Evolutionary conservation across 805 yeast species (phyloP).

Genomic region (Pichia ethanolica): DNA sequence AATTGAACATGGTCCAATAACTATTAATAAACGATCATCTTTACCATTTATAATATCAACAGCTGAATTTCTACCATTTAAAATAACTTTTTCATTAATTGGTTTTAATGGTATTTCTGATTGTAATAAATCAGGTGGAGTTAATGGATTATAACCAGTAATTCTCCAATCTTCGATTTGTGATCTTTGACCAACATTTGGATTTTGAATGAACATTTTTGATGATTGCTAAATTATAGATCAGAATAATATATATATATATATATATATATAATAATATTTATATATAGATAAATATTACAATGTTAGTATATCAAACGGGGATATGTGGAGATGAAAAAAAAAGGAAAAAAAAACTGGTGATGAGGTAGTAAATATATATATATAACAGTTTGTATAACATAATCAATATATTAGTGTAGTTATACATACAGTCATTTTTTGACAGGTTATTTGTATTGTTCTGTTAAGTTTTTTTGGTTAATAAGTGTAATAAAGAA

Average conservation of each 20-base stretch:
- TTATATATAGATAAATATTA: too few species aligned
- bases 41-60: slow-evolving; percentile 66
- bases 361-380: too few species aligned
- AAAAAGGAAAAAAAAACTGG: too few species aligned
- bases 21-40: slow-evolving; percentile 82
- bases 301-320: too few species aligned
- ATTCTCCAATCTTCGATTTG: slow-evolving; percentile 74
- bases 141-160: slow-evolving; percentile 86
- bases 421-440: too few species aligned
- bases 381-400: too few species aligned
- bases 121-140: slow-evolving; percentile 91
- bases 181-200: slow-evolving; percentile 74
- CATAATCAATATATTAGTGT: too few species aligned
- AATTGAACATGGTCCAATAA: slow-evolving; percentile 95
- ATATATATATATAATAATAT: too few species aligned
- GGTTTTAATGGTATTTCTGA: slow-evolving; percentile 70
- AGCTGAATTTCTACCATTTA: slow-evolving; percentile 71
- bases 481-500: too few species aligned
- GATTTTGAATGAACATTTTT: slow-evolving; percentile 78
- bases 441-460: too few species aligned
- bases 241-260: neutral
- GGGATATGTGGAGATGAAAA: too few species aligned
- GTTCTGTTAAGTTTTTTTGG: too few species aligned
- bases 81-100: slow-evolving; percentile 52
- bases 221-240: slow-evolving; percentile 14